phyloP scores from a whole-genome alignment of 1,284 basidiomycete genomes.

The Lentinula novae-zelandiae region DNA sequence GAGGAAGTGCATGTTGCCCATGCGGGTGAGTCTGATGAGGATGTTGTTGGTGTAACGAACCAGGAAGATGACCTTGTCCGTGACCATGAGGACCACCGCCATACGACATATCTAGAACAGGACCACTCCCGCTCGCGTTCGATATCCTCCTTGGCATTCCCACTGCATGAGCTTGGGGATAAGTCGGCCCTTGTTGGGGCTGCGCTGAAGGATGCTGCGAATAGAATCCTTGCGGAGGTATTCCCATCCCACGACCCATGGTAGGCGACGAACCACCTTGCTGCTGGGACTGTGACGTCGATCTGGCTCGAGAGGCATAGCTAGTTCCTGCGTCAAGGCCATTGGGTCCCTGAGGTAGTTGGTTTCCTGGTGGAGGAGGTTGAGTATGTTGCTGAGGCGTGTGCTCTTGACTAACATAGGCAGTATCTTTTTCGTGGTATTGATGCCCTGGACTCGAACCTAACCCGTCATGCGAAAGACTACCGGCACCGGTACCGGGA shows the following conservation, averaged over 20 bases:
- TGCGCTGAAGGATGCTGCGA: background rate
- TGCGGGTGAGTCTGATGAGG: conserved; percentile 20
- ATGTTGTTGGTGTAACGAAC: conserved; percentile 18
- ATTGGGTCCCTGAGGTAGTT: background rate
- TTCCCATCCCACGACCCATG: conserved; percentile 5
- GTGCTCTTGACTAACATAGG: background rate
- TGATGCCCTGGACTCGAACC: background rate
- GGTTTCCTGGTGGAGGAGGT: conserved; percentile 1
- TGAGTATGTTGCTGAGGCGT: conserved; percentile 8
- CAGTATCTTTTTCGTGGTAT: background rate
- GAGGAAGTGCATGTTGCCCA: conserved; percentile 47
- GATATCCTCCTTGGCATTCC: background rate
- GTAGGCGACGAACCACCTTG: conserved; percentile 6
- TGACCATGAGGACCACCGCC: conserved; percentile 16
- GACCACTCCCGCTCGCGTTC: conserved; percentile 1
- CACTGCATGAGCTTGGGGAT: background rate
- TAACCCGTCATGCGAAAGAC: background rate
- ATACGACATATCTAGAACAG: conserved; percentile 7
- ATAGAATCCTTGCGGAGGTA: background rate
- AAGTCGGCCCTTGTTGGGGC: conserved; percentile 5
- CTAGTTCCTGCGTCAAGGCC: conserved; percentile 5
- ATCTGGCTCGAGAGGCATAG: conserved; percentile 13
- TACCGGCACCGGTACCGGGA: background rate
- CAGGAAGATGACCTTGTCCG: conserved; percentile 17
- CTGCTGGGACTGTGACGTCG: conserved; percentile 2